Conservation (phyloP, 345 rosid species). For the Draba incana region DNA sequence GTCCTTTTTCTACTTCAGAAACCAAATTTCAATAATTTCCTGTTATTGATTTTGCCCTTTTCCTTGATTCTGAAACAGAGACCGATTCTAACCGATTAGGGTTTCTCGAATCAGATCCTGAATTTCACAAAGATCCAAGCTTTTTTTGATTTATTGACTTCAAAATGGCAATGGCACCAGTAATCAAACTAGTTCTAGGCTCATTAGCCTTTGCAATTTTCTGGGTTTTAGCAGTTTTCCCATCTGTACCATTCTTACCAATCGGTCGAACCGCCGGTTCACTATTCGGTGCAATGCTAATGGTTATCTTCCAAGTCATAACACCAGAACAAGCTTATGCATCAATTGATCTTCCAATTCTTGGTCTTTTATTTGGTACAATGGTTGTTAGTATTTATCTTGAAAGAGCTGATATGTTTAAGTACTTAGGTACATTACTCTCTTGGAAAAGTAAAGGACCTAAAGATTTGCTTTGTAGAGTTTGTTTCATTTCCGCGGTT, state of each 20-base stretch:
- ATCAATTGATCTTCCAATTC: slow-evolving; percentile 80
- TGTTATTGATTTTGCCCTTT: neutral
- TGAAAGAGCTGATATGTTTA: slow-evolving; percentile 81
- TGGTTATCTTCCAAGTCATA: slow-evolving; percentile 75
- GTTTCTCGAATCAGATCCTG: neutral
- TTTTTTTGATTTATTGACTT: neutral
- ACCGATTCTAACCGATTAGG: neutral
- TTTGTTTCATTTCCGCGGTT: slow-evolving; percentile 71
- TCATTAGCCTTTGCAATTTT: slow-evolving; percentile 68
- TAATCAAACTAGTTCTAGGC: slow-evolving; percentile 58
- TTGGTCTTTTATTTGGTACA: slow-evolving; percentile 87
- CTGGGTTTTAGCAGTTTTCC: slow-evolving; percentile 89
- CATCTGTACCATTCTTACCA: slow-evolving; percentile 74
- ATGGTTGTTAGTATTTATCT: slow-evolving; percentile 88
- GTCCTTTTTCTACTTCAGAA: neutral
- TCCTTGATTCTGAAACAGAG: slow-evolving; percentile 3
- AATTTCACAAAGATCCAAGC: slow-evolving; percentile 2
- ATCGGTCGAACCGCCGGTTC: slow-evolving; percentile 93
- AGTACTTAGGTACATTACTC: slow-evolving; percentile 68
- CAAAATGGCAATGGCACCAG: slow-evolving; percentile 65
- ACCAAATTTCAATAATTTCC: no score
- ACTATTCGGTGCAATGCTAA: slow-evolving; percentile 78
- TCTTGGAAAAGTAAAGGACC: slow-evolving; percentile 77
- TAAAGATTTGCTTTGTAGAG: slow-evolving; percentile 66
- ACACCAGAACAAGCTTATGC: slow-evolving; percentile 77